These are phyloP conservation scores for Beta macrorhiza DNA, from an alignment of 179 eudicot species.

Conservation along the genomic window DNA sequence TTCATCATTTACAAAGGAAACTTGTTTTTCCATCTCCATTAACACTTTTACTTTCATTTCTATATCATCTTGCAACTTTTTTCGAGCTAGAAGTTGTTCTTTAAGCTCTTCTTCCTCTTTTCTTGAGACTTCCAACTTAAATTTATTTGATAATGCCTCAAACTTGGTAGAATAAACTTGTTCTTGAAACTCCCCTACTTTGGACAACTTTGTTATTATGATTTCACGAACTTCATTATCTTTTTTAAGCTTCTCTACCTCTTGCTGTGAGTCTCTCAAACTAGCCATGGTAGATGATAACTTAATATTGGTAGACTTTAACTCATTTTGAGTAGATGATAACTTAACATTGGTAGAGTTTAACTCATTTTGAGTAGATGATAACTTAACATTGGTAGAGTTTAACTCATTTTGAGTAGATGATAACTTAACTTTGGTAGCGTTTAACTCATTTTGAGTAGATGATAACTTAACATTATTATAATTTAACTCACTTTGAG, in stretches of 20 bases:
- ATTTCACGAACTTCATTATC: neutral
- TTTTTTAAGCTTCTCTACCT: conserved; percentile 13
- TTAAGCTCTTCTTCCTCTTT: conserved; percentile 8
- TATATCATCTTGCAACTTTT: conserved; percentile 4
- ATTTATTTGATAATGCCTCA: conserved; percentile 13
- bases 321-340: neutral
- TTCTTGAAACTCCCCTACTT: conserved; percentile 4
- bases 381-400: neutral
- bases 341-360: neutral
- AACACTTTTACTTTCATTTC: conserved; percentile 5
- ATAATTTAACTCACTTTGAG: neutral
- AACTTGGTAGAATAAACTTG: conserved; percentile 1
- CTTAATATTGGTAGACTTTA: neutral
- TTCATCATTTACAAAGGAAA: neutral
- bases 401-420: neutral
- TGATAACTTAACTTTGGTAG: neutral
- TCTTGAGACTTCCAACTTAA: conserved; percentile 2
- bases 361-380: neutral
- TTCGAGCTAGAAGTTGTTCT: conserved; percentile 1
- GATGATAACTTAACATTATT: neutral
- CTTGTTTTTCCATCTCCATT: conserved; percentile 3
- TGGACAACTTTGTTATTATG: neutral
- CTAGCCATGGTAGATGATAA: conserved; percentile 7
- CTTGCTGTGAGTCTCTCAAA: neutral
- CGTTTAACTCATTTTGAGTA: neutral